phyloP scores from a whole-genome alignment of 2,329 filamentous ascomycete species.

The Cercospora sesami region DNA sequence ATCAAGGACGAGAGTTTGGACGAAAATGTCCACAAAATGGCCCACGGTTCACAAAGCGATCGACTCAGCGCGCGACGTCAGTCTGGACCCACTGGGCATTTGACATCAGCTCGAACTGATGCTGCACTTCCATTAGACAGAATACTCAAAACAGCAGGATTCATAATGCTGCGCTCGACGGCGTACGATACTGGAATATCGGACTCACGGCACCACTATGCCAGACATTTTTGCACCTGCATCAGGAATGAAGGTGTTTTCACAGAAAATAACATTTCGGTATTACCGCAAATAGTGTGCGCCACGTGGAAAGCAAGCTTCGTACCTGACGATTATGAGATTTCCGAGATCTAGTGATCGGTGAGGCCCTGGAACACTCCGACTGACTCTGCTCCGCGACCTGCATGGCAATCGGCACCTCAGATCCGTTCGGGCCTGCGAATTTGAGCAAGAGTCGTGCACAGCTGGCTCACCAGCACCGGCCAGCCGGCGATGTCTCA shows the following conservation, averaged over 20 bases:
- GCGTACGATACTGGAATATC: background rate
- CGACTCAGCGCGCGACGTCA: background rate
- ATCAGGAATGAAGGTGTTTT: background rate
- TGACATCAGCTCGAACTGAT: background rate
- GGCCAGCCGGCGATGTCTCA: background rate
- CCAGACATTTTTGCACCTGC: background rate
- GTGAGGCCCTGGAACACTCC: background rate
- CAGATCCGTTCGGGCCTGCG: background rate
- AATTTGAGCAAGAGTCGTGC: background rate
- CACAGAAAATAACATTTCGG: background rate
- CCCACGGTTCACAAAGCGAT: background rate
- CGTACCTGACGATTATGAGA: background rate
- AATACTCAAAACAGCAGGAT: background rate
- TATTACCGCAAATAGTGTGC: background rate
- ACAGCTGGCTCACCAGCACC: background rate
- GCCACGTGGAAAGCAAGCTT: background rate
- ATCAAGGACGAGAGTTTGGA: background rate
- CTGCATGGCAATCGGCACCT: background rate
- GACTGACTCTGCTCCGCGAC: background rate
- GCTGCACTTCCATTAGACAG: background rate
- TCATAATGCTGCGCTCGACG: background rate
- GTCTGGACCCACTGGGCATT: background rate
- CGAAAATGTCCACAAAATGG: background rate
- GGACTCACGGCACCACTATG: background rate
- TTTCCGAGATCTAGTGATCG: background rate